Conservation (phyloP, 805 yeast species). For the Monosporozyma aerobia region DNA sequence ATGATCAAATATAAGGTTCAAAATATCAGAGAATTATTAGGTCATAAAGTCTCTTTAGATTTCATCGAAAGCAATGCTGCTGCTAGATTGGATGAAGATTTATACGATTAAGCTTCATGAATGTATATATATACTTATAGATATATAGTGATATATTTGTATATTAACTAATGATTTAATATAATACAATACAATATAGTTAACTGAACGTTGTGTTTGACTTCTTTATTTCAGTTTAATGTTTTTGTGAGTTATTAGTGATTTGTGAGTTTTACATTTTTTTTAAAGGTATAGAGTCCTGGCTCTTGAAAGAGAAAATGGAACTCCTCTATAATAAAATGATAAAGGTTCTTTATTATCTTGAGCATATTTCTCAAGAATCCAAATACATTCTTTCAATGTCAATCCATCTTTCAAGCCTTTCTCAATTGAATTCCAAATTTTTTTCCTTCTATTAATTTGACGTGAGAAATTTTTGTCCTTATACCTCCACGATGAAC, state of each 20-base stretch:
- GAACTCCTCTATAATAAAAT: slow-evolving; percentile 26
- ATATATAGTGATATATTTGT: neutral
- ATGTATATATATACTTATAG: neutral
- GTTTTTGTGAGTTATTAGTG: neutral
- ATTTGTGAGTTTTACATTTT: neutral
- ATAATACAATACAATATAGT: neutral
- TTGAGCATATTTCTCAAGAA: slow-evolving; percentile 18
- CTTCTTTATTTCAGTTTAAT: neutral
- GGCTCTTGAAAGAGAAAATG: slow-evolving; percentile 16
- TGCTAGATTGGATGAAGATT: slow-evolving; percentile 84
- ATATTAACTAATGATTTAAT: neutral
- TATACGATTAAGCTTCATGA: slow-evolving; percentile 28
- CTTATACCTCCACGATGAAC: slow-evolving; percentile 24
- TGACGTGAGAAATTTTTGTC: slow-evolving; percentile 28
- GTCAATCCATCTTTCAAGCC: slow-evolving; percentile 20
- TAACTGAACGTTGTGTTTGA: neutral
- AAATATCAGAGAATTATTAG: slow-evolving; percentile 91
- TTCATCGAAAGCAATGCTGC: slow-evolving; percentile 96
- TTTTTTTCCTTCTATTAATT: slow-evolving; percentile 26
- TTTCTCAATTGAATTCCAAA: slow-evolving; percentile 25
- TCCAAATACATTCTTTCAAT: slow-evolving; percentile 16
- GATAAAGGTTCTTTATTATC: slow-evolving; percentile 20
- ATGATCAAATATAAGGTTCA: slow-evolving; percentile 96
- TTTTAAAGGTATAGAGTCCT: neutral
- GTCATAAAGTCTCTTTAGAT: slow-evolving; percentile 92